phyloP scores from a whole-genome alignment of 192 early-diverging fungal genomes.

The Globomyces pollinis-pini region DNA sequence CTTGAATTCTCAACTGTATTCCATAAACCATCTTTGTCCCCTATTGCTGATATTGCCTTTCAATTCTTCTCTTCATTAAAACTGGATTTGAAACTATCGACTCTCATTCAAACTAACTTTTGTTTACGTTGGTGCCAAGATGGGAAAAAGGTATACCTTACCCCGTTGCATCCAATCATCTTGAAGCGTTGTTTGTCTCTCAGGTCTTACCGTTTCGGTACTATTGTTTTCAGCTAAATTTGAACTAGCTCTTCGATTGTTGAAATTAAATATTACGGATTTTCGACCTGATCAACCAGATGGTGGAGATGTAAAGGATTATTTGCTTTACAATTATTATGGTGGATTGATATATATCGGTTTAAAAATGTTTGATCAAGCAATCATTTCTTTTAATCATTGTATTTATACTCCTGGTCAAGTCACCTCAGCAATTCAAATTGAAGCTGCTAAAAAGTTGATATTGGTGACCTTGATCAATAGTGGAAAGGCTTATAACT shows the following conservation, averaged over 20 bases:
- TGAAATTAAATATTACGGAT: background rate
- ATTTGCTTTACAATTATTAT: slow-evolving; percentile 73
- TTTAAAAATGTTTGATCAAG: slow-evolving; percentile 54
- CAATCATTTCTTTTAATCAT: slow-evolving; percentile 49
- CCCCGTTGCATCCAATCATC: background rate
- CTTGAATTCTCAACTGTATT: too few relatives aligned
- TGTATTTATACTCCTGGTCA: slow-evolving; percentile 60
- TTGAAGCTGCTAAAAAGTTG: slow-evolving; percentile 69
- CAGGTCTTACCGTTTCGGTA: too few relatives aligned
- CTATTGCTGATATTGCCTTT: too few relatives aligned
- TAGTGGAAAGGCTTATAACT: slow-evolving; percentile 45
- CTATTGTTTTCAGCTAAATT: too few relatives aligned
- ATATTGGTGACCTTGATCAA: slow-evolving; percentile 55
- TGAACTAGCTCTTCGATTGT: background rate
- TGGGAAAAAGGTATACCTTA: background rate
- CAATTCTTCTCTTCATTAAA: too few relatives aligned
- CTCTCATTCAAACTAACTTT: too few relatives aligned
- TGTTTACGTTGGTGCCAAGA: background rate
- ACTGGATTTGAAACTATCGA: too few relatives aligned
- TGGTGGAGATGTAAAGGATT: slow-evolving; percentile 36
- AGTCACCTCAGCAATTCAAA: slow-evolving; percentile 58
- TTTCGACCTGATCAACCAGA: background rate
- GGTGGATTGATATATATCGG: slow-evolving; percentile 64
- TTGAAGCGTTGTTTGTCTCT: too few relatives aligned
- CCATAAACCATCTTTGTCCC: too few relatives aligned